Percentiles rank a stretch among this genome's conserved stretches.
phyloP scores from a whole-genome alignment of 345 rosid species.

The Citropsis articulata region DNA sequence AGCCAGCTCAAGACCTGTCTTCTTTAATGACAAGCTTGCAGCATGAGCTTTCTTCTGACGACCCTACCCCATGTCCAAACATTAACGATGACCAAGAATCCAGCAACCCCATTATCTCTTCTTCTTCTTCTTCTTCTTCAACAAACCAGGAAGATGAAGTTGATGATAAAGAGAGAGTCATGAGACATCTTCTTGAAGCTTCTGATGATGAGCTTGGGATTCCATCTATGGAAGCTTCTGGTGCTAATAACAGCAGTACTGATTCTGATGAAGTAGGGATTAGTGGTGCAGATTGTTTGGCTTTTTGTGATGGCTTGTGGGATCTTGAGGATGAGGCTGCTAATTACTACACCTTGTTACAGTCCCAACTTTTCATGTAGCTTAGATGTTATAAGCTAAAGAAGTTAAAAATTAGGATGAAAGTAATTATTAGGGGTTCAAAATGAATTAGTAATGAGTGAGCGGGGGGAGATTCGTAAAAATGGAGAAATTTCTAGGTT shows the following conservation, averaged over 20 bases:
- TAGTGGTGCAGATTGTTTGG: slow-evolving; percentile 34
- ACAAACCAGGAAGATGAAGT: slow-evolving; percentile 22
- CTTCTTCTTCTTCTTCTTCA: slow-evolving; percentile 22
- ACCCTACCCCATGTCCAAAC: not conserved
- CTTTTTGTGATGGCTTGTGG: slow-evolving; percentile 60
- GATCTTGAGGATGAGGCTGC: slow-evolving; percentile 77
- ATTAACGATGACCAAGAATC: slow-evolving; percentile 12
- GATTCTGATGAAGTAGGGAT: slow-evolving; percentile 22
- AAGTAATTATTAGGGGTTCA: not conserved
- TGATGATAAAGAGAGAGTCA: slow-evolving; percentile 51
- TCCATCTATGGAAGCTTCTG: slow-evolving; percentile 37
- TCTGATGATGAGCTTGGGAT: slow-evolving; percentile 93
- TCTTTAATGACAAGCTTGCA: slow-evolving; percentile 57
- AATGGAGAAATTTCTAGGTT: slow-evolving; percentile 17
- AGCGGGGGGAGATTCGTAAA: not conserved
- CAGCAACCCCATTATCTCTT: not conserved
- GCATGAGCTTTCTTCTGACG: slow-evolving; percentile 41
- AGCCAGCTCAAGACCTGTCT: slow-evolving; percentile 48
- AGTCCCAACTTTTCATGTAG: slow-evolving; percentile 63
- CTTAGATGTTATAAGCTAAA: not conserved
- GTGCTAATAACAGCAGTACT: not conserved
- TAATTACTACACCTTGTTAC: slow-evolving; percentile 56
- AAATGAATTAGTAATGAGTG: slow-evolving; percentile 13
- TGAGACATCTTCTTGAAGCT: slow-evolving; percentile 77
- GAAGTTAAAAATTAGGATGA: not conserved